Base-by-base conservation (phyloP, 768 basidiomycete genomes). In the Scleroderma citrinum region DNA sequence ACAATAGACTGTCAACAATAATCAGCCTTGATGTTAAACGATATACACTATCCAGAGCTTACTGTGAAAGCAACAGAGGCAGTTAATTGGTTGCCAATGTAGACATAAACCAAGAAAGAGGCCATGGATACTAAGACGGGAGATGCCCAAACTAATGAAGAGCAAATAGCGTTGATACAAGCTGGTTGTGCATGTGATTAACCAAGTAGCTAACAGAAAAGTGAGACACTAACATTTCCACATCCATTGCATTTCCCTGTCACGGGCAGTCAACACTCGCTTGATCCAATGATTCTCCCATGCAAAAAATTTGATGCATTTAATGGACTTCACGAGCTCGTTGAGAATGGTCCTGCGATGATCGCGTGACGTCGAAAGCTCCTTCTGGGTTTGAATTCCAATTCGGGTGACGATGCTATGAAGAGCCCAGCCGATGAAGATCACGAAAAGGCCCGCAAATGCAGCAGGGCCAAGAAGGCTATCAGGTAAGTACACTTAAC, bases 191-290 rank as follows among this genome's bases (percentile, higher is more conserved):
- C n/a, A n/a, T 42, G 20, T 17, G 3, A 8, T 48, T 6, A 41
- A 48, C 42, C 7, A 24, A 40, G 29, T 10, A 17, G n/a, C 10
- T 19, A 36, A 41, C 7, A 20, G 23, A 21, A 39, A 11, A 32
- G 29, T 24, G 20, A 40, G 13, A 14, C 19, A 44, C 64, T 2
- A 26, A 85, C 85, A 63, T 73, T 85, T 85, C 49, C 87, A 65
- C 75, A 92, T 75, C 84, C 88, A 89, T 47, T 75, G 68, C 67
- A 93, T 74, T 69, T 94, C 92, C 13, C 68, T 67, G 38, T 76
- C 75, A 51, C 92, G 73, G 2, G 85, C 78, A 6, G 70, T 64
- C 42, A 65, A 59, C 11, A 64, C 61, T 4, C 72, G 65, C 37
- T 66, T 51, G 34, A 72, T 74, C 76, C 76, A 77, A 35, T 69